Conservation (phyloP, 345 rosid genomes). For the Citrus reticulata region DNA sequence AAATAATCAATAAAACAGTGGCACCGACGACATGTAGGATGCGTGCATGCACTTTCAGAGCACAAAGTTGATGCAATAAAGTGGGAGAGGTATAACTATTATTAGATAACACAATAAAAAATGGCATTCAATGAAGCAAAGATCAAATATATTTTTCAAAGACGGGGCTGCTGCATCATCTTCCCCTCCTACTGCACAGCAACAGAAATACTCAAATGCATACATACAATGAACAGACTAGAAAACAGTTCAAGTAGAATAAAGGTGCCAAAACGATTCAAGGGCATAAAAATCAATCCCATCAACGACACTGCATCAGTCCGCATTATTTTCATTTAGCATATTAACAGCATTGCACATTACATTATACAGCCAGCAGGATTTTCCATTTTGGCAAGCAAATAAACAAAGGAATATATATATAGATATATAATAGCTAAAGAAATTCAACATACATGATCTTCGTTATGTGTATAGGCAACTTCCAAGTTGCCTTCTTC, state of each 20-base stretch:
- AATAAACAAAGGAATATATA: not conserved
- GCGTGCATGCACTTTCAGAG: not conserved
- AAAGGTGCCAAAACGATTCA: no score
- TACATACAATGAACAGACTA: not conserved
- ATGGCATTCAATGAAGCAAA: not conserved
- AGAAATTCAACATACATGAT: constrained; percentile 28
- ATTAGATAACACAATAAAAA: not conserved
- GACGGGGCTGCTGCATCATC: not conserved
- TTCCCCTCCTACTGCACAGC: not conserved
- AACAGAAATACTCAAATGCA: not conserved
- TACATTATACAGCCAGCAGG: not conserved
- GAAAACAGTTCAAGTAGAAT: no score
- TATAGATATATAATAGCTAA: not conserved
- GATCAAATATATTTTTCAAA: not conserved
- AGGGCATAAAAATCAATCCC: not conserved
- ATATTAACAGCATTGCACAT: not conserved
- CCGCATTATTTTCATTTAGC: not conserved
- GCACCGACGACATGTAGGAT: not conserved
- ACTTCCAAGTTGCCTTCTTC: constrained; percentile 33
- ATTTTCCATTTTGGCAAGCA: not conserved
- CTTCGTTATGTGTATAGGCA: constrained; percentile 23
- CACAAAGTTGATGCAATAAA: not conserved
- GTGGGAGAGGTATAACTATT: no score
- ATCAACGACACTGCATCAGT: not conserved
- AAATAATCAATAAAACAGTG: not conserved